Evolutionary conservation across 768 basidiomycete species (phyloP), one percentile per base, ranked within the genome.

Genomic region (Paxillus ammoniavirescens): DNA sequence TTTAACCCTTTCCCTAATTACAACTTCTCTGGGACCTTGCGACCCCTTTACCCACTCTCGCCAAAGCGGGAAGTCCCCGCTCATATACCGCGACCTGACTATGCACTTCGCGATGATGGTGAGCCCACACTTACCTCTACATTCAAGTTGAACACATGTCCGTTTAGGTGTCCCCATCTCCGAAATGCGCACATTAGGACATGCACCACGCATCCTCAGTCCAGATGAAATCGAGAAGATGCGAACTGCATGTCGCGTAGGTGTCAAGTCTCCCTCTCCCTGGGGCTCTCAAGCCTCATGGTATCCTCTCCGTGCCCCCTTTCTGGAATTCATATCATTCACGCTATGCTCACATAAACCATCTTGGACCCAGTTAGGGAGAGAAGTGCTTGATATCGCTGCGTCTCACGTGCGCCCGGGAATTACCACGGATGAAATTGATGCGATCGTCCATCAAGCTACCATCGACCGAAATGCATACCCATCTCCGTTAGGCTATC

Each of bases 351-450:
- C 42, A 44, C 41, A 15, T 31, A 7, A 17, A 31, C n/a, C 47
- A 4, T 45, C 48, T 10, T 46, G 50, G 35, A 53, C 49, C 45
- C 45, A 98, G 97, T 78, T 97, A 58, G 83, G 81, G 4, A 78
- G 97, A 46, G 93, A 99, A 73, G 87, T 99, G n/a, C 80, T 99
- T 18, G 95, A 98, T 69, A 78, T 91, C 52, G 88, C 91, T 15
- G 96, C 95, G 1, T 82, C 94, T 0, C 82, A 86, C 64, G 76
- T 98, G 56, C 77, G 81, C 41, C 91, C 94, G n/a, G 97, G 96
- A 35, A 82, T 97, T 37, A 97, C 96, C 10, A 98, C 97, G 2
- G 94, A 98, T 65, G 92, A 94, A 66, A 79, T 99, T 26, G 97
- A 99, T 72, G 84, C 83, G 53, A 86, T 98, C 58, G 93, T 96